Evolutionary conservation across 768 basidiomycete genomes (phyloP).

Genomic region (Agaricus blazei): DNA sequence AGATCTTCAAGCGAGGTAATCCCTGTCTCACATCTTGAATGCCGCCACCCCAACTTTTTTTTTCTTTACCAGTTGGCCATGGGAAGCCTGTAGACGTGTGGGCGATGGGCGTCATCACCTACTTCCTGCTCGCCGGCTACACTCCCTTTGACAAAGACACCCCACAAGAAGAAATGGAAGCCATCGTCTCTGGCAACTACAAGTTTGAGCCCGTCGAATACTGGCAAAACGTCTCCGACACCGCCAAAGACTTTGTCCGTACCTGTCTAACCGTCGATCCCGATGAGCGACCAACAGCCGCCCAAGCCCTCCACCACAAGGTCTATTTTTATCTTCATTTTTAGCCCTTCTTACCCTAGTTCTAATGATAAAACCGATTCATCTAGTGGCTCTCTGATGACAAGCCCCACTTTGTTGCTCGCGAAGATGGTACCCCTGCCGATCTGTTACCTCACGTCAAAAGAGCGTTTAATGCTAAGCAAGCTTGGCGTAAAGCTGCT

Average conservation of each 20-base stretch:
- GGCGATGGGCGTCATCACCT: constrained; percentile 99
- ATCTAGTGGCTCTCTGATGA: constrained; percentile 71
- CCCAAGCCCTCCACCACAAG: constrained; percentile 65
- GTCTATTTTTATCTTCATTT: constrained; percentile 18
- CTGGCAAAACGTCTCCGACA: constrained; percentile 79
- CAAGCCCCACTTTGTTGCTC: constrained; percentile 64
- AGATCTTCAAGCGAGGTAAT: constrained; percentile 87
- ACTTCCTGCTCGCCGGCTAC: constrained; percentile 89
- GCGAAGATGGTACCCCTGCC: constrained; percentile 52
- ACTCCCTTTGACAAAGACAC: constrained; percentile 96
- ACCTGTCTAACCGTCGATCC: constrained; percentile 87
- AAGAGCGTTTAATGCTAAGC: constrained; percentile 85
- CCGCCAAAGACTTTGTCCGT: constrained; percentile 79
- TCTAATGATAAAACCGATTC: background rate
- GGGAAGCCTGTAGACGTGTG: constrained; percentile 93
- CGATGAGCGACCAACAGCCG: constrained; percentile 70
- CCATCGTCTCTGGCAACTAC: constrained; percentile 91
- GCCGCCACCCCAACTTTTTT: background rate
- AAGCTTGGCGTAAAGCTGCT: constrained; percentile 85
- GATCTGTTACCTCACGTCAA: constrained; percentile 88
- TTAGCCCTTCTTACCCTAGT: background rate
- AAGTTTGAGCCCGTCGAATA: constrained; percentile 78
- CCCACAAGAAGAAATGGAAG: constrained; percentile 88
- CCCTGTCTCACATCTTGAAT: constrained; percentile 17
- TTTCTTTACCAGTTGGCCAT: constrained; percentile 62